Evolutionary conservation across 2,329 filamentous ascomycete genomes (phyloP), one percentile per base, ranked within the genome.

Genomic region (Fusarium buharicum): DNA sequence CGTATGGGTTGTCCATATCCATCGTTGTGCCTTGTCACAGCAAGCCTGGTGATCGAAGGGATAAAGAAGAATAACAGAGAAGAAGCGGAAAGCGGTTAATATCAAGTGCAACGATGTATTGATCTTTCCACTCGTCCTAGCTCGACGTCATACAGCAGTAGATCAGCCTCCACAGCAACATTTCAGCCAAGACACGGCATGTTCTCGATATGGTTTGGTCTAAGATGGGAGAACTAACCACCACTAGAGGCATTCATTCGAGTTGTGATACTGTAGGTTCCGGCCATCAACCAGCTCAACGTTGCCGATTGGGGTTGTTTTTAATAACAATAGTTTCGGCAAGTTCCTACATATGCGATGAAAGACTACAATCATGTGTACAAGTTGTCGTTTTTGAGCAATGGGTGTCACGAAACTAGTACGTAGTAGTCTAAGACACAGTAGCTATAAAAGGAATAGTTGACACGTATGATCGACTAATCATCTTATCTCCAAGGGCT

Each of bases 121-220:
- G n/a, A n/a, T n/a, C n/a, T n/a, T n/a, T n/a, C n/a, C n/a, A 24
- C 22, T 24, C 22, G 22, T 4, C 11, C 34, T 18, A 11, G n/a
- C 16, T 10, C 14, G 33, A 31, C 45, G 36, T 37, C 45, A 54
- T 51, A 24, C 4, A 24, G 8, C 22, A 13, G 4, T 18, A 17
- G 14, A 18, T 33, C 17, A 4, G 13, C 2, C 22, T 22, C 24
- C 22, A 22, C 7, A 13, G 30, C 18, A 37, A 51, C 12, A 13
- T 9, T 34, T 24, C 20, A 30, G 30, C 30, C 16, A 37, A 51
- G 46, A 28, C 30, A 54, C 30, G 51, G 46, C 46, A 24, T 36
- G 30, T 24, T n/a, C 28, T 20, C 33, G 12, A 51, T 43, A 27
- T 24, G 22, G n/a, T 13, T 30, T 51, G 17, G 36, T 14, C 6